Conservation (phyloP, 805 yeast species). For the Huiozyma naganishii region DNA sequence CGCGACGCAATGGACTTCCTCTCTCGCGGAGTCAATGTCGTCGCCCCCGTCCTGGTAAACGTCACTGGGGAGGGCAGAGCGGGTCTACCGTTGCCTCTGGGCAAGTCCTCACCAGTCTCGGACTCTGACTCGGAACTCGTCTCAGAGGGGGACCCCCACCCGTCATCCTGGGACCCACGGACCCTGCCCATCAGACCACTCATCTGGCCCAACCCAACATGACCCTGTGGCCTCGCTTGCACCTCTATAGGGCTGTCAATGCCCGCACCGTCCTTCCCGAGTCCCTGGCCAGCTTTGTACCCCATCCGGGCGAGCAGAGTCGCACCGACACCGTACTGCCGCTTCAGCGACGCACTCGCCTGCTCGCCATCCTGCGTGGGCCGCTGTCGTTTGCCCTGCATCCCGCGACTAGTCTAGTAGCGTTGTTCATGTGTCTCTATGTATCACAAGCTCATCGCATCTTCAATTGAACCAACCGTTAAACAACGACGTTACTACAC, state of each 20-base stretch:
- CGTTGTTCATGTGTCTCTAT: background rate
- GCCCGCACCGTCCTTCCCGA: constrained; percentile 68
- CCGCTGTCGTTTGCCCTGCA: background rate
- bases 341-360: constrained; percentile 1
- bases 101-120: background rate
- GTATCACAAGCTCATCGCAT: too few relatives aligned
- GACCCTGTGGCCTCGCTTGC: constrained; percentile 44
- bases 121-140: constrained; percentile 3
- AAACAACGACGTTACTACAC: too few relatives aligned
- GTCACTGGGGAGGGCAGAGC: background rate
- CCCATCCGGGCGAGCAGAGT: constrained; percentile 75
- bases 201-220: constrained; percentile 64
- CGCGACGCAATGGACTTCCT: background rate
- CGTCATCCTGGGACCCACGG: constrained; percentile 1
- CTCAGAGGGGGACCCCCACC: constrained; percentile 7
- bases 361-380: background rate
- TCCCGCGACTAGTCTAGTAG: background rate
- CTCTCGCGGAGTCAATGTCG: background rate
- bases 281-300: constrained; percentile 69
- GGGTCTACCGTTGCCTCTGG: background rate
- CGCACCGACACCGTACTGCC: constrained; percentile 76
- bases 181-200: constrained; percentile 7
- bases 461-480: too few relatives aligned
- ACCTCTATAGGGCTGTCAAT: constrained; percentile 74
- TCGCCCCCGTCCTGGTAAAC: background rate